A percentile compares a stretch with the other conserved stretches of the same genome.
These are phyloP conservation scores for Vicia sativa DNA, from an alignment of 306 rosid species.

Conservation along the genomic window DNA sequence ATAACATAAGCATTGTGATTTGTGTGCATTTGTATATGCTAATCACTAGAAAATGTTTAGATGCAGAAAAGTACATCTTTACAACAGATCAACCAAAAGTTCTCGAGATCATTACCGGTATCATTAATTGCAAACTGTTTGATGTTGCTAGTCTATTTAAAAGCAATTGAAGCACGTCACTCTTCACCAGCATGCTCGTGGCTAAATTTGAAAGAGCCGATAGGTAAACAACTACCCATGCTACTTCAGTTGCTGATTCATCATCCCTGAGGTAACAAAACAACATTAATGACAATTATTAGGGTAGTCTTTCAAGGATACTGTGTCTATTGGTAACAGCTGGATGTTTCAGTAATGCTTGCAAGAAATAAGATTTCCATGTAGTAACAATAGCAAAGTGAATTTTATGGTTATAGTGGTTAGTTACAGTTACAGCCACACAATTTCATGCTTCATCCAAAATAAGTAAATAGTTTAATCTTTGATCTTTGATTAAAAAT, in stretches of 20 bases:
- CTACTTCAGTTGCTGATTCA: slow-evolving; percentile 92
- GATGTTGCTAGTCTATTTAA: slow-evolving; percentile 78
- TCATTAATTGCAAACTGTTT: slow-evolving; percentile 75
- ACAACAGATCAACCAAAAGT: slow-evolving; percentile 22
- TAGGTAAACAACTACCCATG: slow-evolving; percentile 94
- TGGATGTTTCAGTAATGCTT: slow-evolving; percentile 22
- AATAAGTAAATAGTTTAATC: slow-evolving; percentile 5
- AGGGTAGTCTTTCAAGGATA: slow-evolving; percentile 26
- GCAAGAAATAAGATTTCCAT: slow-evolving; percentile 33
- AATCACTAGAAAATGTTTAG: slow-evolving; percentile 18
- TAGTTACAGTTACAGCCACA: slow-evolving; percentile 26
- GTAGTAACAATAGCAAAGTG: slow-evolving; percentile 28
- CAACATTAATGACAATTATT: slow-evolving; percentile 34
- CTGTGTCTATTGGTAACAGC: slow-evolving; percentile 29
- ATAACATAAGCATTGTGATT: slow-evolving; percentile 17
- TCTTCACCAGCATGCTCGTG: slow-evolving; percentile 71
- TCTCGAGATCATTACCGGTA: slow-evolving; percentile 66
- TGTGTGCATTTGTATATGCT: slow-evolving; percentile 20
- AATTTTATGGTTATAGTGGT: slow-evolving; percentile 13
- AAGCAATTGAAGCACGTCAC: slow-evolving; percentile 77
- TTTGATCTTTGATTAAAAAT: neutral
- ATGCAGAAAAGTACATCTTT: slow-evolving; percentile 15
- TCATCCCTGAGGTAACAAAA: slow-evolving; percentile 71
- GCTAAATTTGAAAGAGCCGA: slow-evolving; percentile 92
- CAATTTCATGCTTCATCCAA: slow-evolving; percentile 34